Base-by-base conservation (phyloP, 352 stramenopile genomes). In the Phytophthora parvispora region DNA sequence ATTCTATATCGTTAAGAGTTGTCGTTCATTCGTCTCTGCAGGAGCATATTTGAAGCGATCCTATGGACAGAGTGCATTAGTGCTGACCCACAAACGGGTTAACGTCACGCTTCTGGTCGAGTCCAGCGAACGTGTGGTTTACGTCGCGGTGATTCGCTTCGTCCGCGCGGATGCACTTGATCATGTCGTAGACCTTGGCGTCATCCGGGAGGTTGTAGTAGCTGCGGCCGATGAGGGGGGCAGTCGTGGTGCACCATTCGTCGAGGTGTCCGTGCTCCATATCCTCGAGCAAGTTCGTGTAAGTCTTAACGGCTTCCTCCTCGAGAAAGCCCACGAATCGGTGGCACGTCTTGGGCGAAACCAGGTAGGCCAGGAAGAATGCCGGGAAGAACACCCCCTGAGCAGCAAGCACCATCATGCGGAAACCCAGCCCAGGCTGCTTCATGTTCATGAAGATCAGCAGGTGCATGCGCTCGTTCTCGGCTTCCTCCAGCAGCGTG, bases 391-490 rank as follows among this genome's bases (percentile, higher is more conserved):
- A 97, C 8, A 93, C 78, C 64, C 92, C 84, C 48, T 98, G 92
- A 6, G 79, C 87, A 2, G 78, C 83, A 29, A 98, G 72, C 13
- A 98, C 90, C 12, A 83, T 49, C 6, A 75, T 59, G n/a, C 91
- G 90, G 63, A 98, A 93, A 8, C 89, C 3, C 53, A 69, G 75
- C 13, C 86, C 82, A 0, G 91, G 88, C 64, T 97, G 78, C 69
- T 97, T 97, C 76, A 98, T 89, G 47, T 86, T 83, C 62, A 97
- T 79, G 69, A 96, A 97, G 65, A 96, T 97, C 8, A 98, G 77
- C 29, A 98, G 64, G 64, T 98, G 93, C 90, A 98, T 98, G 51
- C 93, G 81, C 79, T 98, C 93, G 74, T 98, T 98, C 73, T 98
- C 94, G 16, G 91, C 89, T 55, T 98, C 93, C 49, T 97, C 93